Evolutionary conservation across 768 basidiomycete genomes (phyloP), one percentile per base, ranked within the genome.

Genomic region (Glaciozyma martinii): DNA sequence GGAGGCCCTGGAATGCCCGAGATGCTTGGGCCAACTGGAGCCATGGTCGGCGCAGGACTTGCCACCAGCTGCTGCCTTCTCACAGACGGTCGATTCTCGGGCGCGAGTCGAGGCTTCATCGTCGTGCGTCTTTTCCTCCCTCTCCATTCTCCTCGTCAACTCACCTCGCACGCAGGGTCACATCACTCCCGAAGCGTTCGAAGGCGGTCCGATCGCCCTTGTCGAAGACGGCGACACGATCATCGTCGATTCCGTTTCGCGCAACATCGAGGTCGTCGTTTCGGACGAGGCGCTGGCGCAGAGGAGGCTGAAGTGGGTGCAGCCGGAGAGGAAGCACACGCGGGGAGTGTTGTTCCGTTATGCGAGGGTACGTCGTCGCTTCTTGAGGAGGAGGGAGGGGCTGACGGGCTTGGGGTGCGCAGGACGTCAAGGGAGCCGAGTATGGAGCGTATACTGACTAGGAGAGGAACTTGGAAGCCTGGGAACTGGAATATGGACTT

Each of bases 61-160:
- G 83, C 86, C 50, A 82, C 82, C 55, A 84, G 84, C 40, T 89
- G 87, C 4, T 87, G 87, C 1, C 80, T 93, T 57, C 85, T 93
- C 69, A 93, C 90, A 0, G 90, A 93, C 74, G 90, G 90, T 56
- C 84, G 90, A 23, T 92, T 92, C 81, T 88, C 87, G 25, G 90
- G 90, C 21, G 90, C 89, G 4, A 87, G 82, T 10, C 79, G 82
- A 50, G 84, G 84, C 10, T 85, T 84, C 75, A 56, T 50, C 60
- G 52, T 59, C 30, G 52, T 53, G 8, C 33, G 37, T 25, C 29
- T 44, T 21, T 57, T 15, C 56, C 18, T n/a, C n/a, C 6, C 54
- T 23, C 16, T 7, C 37, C 3, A 13, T 4, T 27, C 9, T 16
- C 23, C 2, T 29, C 23, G 33, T 13, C 58, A 37, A 55, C 18